Base-by-base conservation (phyloP, 345 rosid genomes). In the Populus davidiana region DNA sequence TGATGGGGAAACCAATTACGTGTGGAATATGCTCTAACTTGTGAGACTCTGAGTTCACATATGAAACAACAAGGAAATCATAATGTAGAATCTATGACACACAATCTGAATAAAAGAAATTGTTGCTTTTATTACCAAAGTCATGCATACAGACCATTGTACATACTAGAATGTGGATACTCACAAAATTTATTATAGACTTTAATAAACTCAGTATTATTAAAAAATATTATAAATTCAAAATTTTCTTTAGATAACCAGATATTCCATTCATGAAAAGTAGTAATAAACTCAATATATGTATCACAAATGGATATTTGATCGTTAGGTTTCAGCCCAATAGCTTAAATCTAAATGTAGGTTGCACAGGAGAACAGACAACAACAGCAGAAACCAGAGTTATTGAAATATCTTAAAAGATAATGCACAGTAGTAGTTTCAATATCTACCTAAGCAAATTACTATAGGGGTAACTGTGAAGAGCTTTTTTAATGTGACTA, bases 391-490 rank as follows among this genome's bases (percentile, higher is more conserved):
- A 47, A 47, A 47, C 52, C 14, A 47, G 52, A 47, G 18, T 14
- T 47, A 18, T 47, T 47, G 18, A 47, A 47, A 47, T 59, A 59
- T 59, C 64, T 21, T 20, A 20, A 20, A 66, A n/a, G 61, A 23
- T 44, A 63, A 70, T 21, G 23, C 63, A 61, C 43, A 39, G 36
- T 69, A 75, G 61, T 47, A 36, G 50, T 69, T 72, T 56, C n/a
- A 74, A 74, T 72, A 50, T 23, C 21, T 85, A 91, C 99, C 98
- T 93, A 61, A 96, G 77, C 88, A 91, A 83, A 84, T 71, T 82
- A 80, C 98, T 91, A 72, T 86, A 86, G 59, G 99, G 99, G 77
- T 76, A 89, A 86, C 87, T 80, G 76, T 93, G 99, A 82, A 96
- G 89, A 69, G 88, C 89, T 84, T 86, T 93, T 76, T 84, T 91